phyloP scores from a whole-genome alignment of 1,284 basidiomycete genomes.

The Tremellales sp. region DNA sequence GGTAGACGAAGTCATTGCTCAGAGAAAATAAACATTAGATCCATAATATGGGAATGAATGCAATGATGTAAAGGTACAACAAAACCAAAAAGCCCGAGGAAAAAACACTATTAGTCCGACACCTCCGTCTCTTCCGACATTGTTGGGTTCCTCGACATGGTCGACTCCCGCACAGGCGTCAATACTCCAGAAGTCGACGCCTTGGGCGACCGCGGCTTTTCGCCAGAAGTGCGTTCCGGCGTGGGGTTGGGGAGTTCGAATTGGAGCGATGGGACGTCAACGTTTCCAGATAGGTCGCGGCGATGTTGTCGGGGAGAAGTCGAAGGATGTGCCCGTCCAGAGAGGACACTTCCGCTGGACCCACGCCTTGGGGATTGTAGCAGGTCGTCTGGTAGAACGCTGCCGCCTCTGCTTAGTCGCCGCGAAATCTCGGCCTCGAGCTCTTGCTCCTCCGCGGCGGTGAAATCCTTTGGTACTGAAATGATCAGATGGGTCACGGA shows the following conservation, averaged over 20 bases:
- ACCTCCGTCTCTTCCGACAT: neutral
- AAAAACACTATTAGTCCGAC: neutral
- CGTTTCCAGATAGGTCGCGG: too few species aligned
- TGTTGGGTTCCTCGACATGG: neutral
- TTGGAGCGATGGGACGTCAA: too few species aligned
- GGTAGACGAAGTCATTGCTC: slow-evolving; percentile 57
- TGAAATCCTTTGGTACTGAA: slow-evolving; percentile 45
- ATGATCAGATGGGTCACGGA: neutral
- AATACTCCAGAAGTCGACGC: too few species aligned
- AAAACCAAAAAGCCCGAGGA: neutral
- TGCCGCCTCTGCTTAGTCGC: too few species aligned
- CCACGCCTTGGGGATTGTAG: too few species aligned
- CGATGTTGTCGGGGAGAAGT: too few species aligned
- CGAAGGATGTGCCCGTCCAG: too few species aligned
- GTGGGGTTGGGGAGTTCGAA: too few species aligned
- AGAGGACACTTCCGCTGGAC: too few species aligned
- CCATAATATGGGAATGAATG: neutral
- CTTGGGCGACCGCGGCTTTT: too few species aligned
- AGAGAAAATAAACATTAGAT: slow-evolving; percentile 9
- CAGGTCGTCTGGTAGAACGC: too few species aligned
- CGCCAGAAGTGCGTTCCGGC: too few species aligned
- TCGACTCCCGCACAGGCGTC: slow-evolving; percentile 1
- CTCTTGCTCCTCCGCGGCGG: slow-evolving; percentile 35
- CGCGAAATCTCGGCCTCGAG: slow-evolving; percentile 40
- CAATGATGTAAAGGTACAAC: neutral